A percentile compares a stretch with the other conserved stretches of the same genome.
These are phyloP conservation scores for Ustilago nuda DNA, from an alignment of 1,284 basidiomycete species.

Conservation along the genomic window DNA sequence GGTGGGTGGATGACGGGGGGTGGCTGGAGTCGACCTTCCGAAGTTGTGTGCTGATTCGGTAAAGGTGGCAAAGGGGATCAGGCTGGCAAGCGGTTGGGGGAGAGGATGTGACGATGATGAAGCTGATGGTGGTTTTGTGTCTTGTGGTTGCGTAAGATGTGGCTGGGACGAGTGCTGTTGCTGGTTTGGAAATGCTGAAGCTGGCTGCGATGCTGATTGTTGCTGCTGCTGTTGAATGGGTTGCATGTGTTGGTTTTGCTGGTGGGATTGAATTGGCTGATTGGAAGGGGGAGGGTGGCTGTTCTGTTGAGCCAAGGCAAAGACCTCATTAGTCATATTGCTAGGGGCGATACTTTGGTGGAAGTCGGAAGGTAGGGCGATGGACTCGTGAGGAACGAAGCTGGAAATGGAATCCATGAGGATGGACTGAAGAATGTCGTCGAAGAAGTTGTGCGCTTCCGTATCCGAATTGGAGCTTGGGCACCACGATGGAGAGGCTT, in stretches of 20 bases:
- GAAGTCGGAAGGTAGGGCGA: constrained; percentile 18
- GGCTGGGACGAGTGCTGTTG: constrained; percentile 9
- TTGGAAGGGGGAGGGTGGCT: not conserved
- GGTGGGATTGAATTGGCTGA: constrained; percentile 11
- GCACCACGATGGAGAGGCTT: constrained; percentile 42
- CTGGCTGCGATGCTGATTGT: not conserved
- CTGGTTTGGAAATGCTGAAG: not conserved
- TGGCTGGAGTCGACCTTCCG: constrained; percentile 38
- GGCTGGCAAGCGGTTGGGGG: constrained; percentile 28
- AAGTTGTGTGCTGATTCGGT: constrained; percentile 43
- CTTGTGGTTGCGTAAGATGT: constrained; percentile 5
- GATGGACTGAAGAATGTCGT: constrained; percentile 49
- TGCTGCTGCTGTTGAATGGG: constrained; percentile 6
- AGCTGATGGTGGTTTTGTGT: not conserved
- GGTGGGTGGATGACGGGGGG: constrained; percentile 24
- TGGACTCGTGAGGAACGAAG: constrained; percentile 44
- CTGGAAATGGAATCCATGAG: constrained; percentile 52
- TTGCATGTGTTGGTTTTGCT: constrained; percentile 14
- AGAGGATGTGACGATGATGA: constrained; percentile 12
- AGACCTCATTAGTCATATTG: constrained; percentile 18
- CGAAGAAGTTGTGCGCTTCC: constrained; percentile 48
- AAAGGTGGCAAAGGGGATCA: constrained; percentile 41
- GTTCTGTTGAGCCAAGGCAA: constrained; percentile 18
- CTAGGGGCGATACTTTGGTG: constrained; percentile 7
- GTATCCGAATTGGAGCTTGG: constrained; percentile 38